Base-by-base conservation (phyloP, 2,329 filamentous ascomycete genomes). In the Colletotrichum phormii region DNA sequence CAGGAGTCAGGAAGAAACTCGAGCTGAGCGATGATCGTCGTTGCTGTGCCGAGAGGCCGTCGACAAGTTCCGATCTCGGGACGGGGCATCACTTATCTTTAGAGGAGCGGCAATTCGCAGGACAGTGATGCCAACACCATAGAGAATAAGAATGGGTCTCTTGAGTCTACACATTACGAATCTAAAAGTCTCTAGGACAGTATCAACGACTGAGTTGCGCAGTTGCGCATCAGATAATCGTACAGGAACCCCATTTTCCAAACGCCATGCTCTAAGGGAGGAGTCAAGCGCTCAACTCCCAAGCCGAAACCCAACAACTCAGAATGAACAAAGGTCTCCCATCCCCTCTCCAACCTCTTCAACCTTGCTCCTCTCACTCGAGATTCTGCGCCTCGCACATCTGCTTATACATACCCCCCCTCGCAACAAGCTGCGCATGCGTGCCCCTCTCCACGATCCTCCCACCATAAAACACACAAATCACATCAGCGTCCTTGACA, bases 391-490 rank as follows among this genome's bases (percentile, higher is more conserved):
- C 82, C 78, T 86, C 78, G 51, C 87, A 86, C 88, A 90, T 89
- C 73, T 88, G 84, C 76, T 84, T 86, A 76, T 90, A 90, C 64
- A 86, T 76, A 0, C 87, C 87, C 35, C 82, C 82, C 74, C 76
- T 79, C 9, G 80, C 80, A 46, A 92, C 82, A 75, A 93, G 81
- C 77, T 91, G 89, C 5, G 84, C 82, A 78, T 93, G 90, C 24
- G 86, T 87, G n/a, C 92, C 91, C 67, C 84, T 82, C 78, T 93
- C 90, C 1, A 90, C 83, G 49, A 93, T 86, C 26, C 80, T 83
- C 7, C 88, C 88, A 2, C 84, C 81, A 9, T 89, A 88, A 77
- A 92, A 90, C 0, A 92, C 89, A 75, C 88, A 90, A 53, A 92
- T 92, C 3, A 84, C 80, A 77, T 92, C 88, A 0, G 89, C 89